phyloP scores from a whole-genome alignment of 768 basidiomycete genomes.

The Boletus reticulatus region DNA sequence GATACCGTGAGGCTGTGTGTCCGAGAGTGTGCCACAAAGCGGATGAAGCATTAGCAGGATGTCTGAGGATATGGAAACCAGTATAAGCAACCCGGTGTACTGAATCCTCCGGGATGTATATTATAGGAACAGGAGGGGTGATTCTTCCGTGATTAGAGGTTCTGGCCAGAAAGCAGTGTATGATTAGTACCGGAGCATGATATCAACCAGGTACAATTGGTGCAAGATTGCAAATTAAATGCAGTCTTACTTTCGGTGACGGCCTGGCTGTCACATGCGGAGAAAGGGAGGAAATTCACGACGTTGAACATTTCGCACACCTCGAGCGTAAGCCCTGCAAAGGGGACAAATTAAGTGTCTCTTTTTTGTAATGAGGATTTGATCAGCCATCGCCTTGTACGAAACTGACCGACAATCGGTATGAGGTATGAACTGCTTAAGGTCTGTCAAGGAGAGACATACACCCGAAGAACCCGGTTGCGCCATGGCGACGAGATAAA shows the following conservation, averaged over 20 bases:
- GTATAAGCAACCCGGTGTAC: not conserved
- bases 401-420: not conserved
- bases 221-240: slow-evolving; percentile 14
- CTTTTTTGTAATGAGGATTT: not conserved
- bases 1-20: slow-evolving; percentile 24
- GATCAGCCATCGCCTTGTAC: not conserved
- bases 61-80: slow-evolving; percentile 17
- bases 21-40: slow-evolving; percentile 32
- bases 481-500: slow-evolving; percentile 19
- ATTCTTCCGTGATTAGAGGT: slow-evolving; percentile 1
- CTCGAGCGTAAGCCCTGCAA: not conserved
- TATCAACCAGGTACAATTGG: slow-evolving; percentile 22
- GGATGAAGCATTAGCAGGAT: slow-evolving; percentile 19
- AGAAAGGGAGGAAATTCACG: slow-evolving; percentile 6
- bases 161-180: slow-evolving; percentile 9
- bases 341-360: not conserved
- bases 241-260: slow-evolving; percentile 4
- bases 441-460: not conserved
- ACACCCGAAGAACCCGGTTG: not conserved
- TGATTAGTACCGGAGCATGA: slow-evolving; percentile 13
- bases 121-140: not conserved
- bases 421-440: not conserved
- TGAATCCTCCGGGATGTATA: not conserved
- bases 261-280: slow-evolving; percentile 14
- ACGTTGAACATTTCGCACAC: slow-evolving; percentile 5